These are phyloP conservation scores for Tillandsia leiboldiana DNA, from an alignment of 176 grass and related monocot species.

Conservation along the genomic window DNA sequence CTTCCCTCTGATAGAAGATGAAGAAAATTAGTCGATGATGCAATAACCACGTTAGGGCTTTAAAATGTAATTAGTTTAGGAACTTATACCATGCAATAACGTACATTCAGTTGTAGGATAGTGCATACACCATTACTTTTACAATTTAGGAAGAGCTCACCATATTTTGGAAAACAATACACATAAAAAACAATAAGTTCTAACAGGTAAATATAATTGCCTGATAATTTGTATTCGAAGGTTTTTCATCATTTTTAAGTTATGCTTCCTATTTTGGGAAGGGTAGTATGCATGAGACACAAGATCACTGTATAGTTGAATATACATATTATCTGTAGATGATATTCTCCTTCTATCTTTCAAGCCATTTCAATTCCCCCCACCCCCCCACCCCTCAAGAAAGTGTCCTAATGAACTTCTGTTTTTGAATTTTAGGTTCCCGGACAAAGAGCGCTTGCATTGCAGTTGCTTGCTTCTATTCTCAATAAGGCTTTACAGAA, in stretches of 20 bases:
- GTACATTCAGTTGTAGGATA: neutral
- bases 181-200: neutral
- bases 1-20: neutral
- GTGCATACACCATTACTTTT: neutral
- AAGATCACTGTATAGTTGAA: no score
- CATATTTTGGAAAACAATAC: neutral
- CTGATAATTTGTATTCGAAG: neutral
- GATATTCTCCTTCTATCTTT: no score
- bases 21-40: neutral
- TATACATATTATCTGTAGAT: no score
- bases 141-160: neutral
- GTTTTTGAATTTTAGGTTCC: conserved; percentile 58
- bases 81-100: neutral
- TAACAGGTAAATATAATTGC: neutral
- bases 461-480: conserved; percentile 76
- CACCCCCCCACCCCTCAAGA: no score
- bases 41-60: neutral
- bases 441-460: conserved; percentile 71
- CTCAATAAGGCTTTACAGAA: conserved; percentile 56
- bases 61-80: neutral
- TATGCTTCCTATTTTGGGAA: no score
- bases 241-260: no score
- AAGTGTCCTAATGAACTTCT: neutral
- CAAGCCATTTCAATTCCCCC: no score
- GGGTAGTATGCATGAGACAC: no score